Percentiles rank a stretch among this genome's conserved stretches.
phyloP scores from a whole-genome alignment of 345 rosid genomes.

The Stellera chamaejasme region DNA sequence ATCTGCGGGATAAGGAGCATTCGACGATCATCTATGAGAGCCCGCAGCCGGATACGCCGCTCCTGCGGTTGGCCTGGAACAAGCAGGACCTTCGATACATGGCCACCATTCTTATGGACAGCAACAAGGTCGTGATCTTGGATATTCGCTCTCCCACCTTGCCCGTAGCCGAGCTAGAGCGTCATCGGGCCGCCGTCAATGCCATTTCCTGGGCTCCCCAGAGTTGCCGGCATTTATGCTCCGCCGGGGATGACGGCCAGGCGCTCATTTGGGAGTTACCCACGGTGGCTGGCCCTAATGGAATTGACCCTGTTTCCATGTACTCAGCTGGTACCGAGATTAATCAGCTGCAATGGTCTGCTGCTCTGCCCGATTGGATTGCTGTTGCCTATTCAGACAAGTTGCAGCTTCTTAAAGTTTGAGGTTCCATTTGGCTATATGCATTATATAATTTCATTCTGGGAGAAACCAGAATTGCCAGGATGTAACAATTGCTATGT shows the following conservation, averaged over 20 bases:
- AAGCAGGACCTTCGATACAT: constrained; percentile 70
- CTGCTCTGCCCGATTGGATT: constrained; percentile 85
- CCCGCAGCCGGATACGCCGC: constrained; percentile 67
- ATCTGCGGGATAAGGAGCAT: constrained; percentile 69
- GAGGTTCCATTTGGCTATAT: constrained; percentile 20
- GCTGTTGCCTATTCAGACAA: constrained; percentile 74
- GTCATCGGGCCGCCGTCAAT: constrained; percentile 62
- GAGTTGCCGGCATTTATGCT: constrained; percentile 70
- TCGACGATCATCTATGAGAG: constrained; percentile 80
- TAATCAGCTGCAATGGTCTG: constrained; percentile 92
- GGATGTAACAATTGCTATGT: no score
- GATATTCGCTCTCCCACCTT: constrained; percentile 63
- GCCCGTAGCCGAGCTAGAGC: constrained; percentile 73
- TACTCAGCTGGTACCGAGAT: constrained; percentile 79
- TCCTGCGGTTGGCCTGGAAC: constrained; percentile 76
- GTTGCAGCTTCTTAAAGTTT: constrained; percentile 89
- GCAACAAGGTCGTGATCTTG: constrained; percentile 66
- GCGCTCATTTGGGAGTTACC: constrained; percentile 94
- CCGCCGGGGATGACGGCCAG: constrained; percentile 79
- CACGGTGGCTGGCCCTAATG: constrained; percentile 86
- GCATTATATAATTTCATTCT: background rate
- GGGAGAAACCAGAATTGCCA: no score
- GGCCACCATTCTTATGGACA: constrained; percentile 85
- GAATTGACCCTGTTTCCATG: constrained; percentile 87
- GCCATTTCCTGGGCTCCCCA: constrained; percentile 86